phyloP scores from a whole-genome alignment of 1,139 yeast genomes.

The Debaryomyces sp. region DNA sequence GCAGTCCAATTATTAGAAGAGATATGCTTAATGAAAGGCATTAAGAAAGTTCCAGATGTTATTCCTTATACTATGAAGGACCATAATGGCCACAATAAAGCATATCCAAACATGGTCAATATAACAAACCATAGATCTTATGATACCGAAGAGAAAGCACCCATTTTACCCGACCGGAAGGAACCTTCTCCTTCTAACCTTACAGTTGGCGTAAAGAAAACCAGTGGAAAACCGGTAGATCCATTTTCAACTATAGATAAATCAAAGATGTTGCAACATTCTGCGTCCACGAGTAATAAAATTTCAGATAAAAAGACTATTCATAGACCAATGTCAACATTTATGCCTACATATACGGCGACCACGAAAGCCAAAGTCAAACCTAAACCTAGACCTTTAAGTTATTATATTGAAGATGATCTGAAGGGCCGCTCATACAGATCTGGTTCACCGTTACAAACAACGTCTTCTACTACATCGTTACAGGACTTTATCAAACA shows the following conservation, averaged over 20 bases:
- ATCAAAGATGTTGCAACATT: constrained; percentile 25
- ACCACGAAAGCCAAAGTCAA: background rate
- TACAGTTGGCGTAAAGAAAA: background rate
- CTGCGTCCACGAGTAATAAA: constrained; percentile 7
- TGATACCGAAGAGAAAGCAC: constrained; percentile 1
- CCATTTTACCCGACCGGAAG: constrained; percentile 8
- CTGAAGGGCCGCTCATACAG: background rate
- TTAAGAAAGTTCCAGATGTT: constrained; percentile 53
- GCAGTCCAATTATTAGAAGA: constrained; percentile 73
- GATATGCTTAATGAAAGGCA: constrained; percentile 61
- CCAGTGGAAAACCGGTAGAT: constrained; percentile 21
- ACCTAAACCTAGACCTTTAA: constrained; percentile 12
- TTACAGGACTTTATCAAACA: constrained; percentile 39
- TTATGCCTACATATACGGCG: constrained; percentile 12
- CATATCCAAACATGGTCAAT: background rate
- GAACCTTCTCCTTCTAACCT: constrained; percentile 5
- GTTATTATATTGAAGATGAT: constrained; percentile 13
- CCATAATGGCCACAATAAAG: constrained; percentile 6
- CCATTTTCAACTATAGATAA: constrained; percentile 46
- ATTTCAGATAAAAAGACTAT: constrained; percentile 8
- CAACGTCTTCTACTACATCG: constrained; percentile 24
- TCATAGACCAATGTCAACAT: constrained; percentile 24
- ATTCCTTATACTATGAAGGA: constrained; percentile 37
- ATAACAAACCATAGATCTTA: background rate
- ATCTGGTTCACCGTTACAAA: constrained; percentile 1